Percentiles rank a stretch among this genome's conserved stretches.
Evolutionary conservation across 495 filamentous ascomycete species (phyloP).

Genomic region (Opeltia flavorubescens): DNA sequence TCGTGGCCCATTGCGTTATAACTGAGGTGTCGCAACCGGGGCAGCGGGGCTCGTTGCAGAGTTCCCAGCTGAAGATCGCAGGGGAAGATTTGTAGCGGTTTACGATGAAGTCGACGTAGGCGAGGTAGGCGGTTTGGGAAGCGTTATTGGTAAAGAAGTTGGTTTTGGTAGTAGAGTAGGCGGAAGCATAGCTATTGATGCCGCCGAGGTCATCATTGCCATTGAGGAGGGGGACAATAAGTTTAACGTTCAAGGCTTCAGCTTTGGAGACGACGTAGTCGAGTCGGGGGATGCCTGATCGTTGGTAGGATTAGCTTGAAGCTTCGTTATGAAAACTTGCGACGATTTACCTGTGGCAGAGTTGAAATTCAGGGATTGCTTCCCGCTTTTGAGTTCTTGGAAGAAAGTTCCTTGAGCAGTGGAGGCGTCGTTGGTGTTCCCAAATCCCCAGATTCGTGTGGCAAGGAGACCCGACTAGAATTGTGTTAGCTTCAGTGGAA

Average conservation of each 20-base stretch:
- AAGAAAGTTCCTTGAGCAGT: slow-evolving; percentile 17
- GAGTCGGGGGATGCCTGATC: slow-evolving; percentile 51
- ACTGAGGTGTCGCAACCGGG: slow-evolving; percentile 42
- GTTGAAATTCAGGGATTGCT: slow-evolving; percentile 21
- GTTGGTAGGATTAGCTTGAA: no score
- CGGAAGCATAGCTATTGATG: slow-evolving; percentile 45
- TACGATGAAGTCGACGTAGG: slow-evolving; percentile 49
- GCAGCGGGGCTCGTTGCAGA: slow-evolving; percentile 59
- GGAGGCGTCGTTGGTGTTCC: slow-evolving; percentile 12
- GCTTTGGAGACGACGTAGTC: slow-evolving; percentile 51
- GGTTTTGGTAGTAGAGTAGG: slow-evolving; percentile 39
- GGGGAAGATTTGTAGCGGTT: slow-evolving; percentile 39
- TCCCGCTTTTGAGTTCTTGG: slow-evolving; percentile 20
- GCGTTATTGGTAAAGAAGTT: slow-evolving; percentile 42
- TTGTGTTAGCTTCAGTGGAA: slow-evolving; percentile 3
- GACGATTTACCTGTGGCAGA: slow-evolving; percentile 23
- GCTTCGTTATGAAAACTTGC: no score
- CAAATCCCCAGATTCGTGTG: slow-evolving; percentile 57
- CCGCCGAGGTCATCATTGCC: slow-evolving; percentile 54
- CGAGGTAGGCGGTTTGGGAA: slow-evolving; percentile 45
- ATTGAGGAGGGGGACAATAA: slow-evolving; percentile 35
- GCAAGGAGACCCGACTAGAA: slow-evolving; percentile 43
- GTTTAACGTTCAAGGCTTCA: slow-evolving; percentile 40
- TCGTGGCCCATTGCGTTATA: slow-evolving; percentile 46
- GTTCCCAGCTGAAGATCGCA: slow-evolving; percentile 58